Percentiles rank a stretch among this genome's conserved stretches.
Evolutionary conservation across 371 early-diverging fungal species (phyloP).

Genomic region (Smittium culicis): DNA sequence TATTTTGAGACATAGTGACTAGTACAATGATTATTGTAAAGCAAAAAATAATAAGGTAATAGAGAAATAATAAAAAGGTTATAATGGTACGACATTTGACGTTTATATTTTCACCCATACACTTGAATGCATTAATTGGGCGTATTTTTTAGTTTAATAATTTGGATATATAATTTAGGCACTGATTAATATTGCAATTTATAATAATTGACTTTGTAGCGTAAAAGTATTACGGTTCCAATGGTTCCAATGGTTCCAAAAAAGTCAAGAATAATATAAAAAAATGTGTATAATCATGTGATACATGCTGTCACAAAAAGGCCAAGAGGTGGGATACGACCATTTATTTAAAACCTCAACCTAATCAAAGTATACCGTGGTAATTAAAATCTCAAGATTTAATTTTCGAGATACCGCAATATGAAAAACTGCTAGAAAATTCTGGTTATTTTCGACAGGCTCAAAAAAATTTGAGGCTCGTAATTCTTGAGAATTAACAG

Average conservation of each 20-base stretch:
- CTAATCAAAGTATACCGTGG: constrained; percentile 22
- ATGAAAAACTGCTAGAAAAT: constrained; percentile 25
- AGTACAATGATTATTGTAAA: too few species aligned
- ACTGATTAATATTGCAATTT: too few species aligned
- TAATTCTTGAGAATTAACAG: constrained; percentile 17
- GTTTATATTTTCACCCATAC: too few species aligned
- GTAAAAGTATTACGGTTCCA: neutral
- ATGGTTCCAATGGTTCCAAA: neutral
- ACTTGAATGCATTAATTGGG: too few species aligned
- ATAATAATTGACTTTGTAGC: too few species aligned
- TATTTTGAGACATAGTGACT: too few species aligned
- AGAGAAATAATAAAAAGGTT: too few species aligned
- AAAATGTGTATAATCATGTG: neutral
- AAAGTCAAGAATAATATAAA: neutral
- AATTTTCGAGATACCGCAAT: constrained; percentile 31
- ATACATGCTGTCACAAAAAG: neutral
- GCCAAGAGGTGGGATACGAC: neutral
- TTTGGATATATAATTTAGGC: too few species aligned
- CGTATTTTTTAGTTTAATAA: too few species aligned
- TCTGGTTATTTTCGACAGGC: constrained; percentile 33
- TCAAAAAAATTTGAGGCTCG: constrained; percentile 34
- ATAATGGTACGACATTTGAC: too few species aligned
- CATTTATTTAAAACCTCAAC: constrained; percentile 12
- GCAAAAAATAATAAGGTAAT: too few species aligned
- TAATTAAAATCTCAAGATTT: constrained; percentile 35